Evolutionary conservation across 2,329 filamentous ascomycete species (phyloP).

Genomic region (Fusarium sp.): DNA sequence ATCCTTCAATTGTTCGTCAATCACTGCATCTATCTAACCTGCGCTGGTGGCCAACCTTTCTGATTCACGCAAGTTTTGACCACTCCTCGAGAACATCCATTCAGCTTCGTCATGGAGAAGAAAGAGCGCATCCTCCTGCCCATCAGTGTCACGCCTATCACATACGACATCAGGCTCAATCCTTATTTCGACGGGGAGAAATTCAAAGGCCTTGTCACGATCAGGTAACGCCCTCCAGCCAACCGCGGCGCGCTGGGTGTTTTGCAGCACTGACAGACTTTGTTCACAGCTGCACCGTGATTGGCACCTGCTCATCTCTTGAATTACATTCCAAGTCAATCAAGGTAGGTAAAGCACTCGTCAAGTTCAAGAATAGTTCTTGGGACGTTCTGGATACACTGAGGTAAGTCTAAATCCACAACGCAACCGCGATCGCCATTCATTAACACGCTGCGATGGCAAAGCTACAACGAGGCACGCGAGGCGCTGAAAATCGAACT

Average conservation of each 20-base stretch:
- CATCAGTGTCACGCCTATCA: rapidly evolving
- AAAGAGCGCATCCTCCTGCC: neutral
- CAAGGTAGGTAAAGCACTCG: rapidly evolving
- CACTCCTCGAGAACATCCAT: neutral
- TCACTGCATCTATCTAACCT: rapidly evolving
- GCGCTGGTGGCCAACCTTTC: neutral
- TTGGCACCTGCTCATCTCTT: neutral
- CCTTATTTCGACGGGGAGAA: neutral
- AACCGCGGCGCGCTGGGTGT: rapidly evolving
- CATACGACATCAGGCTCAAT: neutral
- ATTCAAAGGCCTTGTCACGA: rapidly evolving
- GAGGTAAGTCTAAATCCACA: rapidly evolving
- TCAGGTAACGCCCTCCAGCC: neutral
- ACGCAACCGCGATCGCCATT: rapidly evolving
- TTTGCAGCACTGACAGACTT: neutral
- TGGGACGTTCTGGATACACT: rapidly evolving
- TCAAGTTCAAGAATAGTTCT: rapidly evolving
- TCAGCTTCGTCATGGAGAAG: neutral
- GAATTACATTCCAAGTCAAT: neutral
- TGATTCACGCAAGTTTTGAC: neutral
- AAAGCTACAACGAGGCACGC: neutral
- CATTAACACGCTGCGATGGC: rapidly evolving
- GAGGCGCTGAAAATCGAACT: neutral
- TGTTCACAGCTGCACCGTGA: neutral
- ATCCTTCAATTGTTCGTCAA: neutral